A percentile compares a stretch with the other conserved stretches of the same genome.
Conservation (phyloP, 1,139 yeast genomes). For the Hansenula lynferdii region DNA sequence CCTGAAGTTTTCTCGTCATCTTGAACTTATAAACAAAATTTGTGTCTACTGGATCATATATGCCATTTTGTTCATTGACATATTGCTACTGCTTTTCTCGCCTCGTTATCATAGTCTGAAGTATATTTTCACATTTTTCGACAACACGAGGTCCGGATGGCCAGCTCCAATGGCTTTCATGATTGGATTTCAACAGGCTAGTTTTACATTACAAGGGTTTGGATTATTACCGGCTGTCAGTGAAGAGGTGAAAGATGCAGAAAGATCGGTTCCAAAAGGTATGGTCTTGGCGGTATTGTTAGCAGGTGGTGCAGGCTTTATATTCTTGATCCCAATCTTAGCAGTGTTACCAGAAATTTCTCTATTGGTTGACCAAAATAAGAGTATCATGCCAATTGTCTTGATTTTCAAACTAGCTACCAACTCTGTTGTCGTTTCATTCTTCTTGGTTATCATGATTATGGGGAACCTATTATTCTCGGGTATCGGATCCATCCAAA, state of each 20-base stretch:
- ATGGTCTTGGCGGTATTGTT: slow-evolving; percentile 61
- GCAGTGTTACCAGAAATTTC: slow-evolving; percentile 65
- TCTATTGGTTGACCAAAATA: slow-evolving; percentile 50
- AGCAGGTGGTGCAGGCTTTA: slow-evolving; percentile 62
- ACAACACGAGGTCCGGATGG: slow-evolving; percentile 71
- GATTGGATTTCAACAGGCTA: slow-evolving; percentile 73
- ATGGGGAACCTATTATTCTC: slow-evolving; percentile 73
- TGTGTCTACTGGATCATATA: slow-evolving; percentile 73
- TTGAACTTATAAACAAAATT: slow-evolving; percentile 58
- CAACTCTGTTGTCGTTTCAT: slow-evolving; percentile 59
- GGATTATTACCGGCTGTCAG: slow-evolving; percentile 80
- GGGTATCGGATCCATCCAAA: slow-evolving; percentile 74
- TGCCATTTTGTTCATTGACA: slow-evolving; percentile 66
- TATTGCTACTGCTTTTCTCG: slow-evolving; percentile 55
- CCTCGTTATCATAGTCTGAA: slow-evolving; percentile 54
- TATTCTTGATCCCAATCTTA: slow-evolving; percentile 67
- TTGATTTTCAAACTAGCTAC: slow-evolving; percentile 66
- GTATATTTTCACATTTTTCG: slow-evolving; percentile 62
- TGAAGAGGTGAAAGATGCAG: slow-evolving; percentile 77
- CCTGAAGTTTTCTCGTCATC: slow-evolving; percentile 49
- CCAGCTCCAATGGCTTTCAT: slow-evolving; percentile 58
- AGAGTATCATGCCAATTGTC: slow-evolving; percentile 56
- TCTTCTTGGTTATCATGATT: slow-evolving; percentile 60
- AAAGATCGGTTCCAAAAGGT: slow-evolving; percentile 74
- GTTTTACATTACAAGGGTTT: slow-evolving; percentile 77